phyloP scores from a whole-genome alignment of 257 asterid genomes.

The Linaria vulgaris region DNA sequence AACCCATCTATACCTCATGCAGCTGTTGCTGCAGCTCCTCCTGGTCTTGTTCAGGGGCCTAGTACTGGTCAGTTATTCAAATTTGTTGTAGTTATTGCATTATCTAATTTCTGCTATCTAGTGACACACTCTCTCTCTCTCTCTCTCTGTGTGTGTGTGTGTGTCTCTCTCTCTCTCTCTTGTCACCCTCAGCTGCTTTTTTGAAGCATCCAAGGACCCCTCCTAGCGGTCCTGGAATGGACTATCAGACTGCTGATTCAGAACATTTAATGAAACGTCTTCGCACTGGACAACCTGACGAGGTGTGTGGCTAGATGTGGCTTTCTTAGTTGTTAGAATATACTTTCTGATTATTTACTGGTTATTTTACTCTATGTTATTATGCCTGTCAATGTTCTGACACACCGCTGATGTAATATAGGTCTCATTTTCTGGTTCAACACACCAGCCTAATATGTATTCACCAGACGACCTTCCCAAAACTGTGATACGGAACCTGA shows the following conservation, averaged over 20 bases:
- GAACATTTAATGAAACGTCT: constrained; percentile 88
- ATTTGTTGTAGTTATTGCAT: constrained; percentile 18
- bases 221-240: constrained; percentile 77
- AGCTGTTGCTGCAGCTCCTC: constrained; percentile 59
- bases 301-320: constrained; percentile 54
- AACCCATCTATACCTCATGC: constrained; percentile 52
- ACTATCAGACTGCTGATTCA: constrained; percentile 80
- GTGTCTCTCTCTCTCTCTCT: too few species aligned
- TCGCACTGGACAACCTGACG: constrained; percentile 81
- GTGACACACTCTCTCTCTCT: too few species aligned
- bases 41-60: constrained; percentile 51
- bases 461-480: constrained; percentile 97
- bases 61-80: constrained; percentile 48
- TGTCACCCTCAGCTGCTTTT: constrained; percentile 56
- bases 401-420: constrained; percentile 30
- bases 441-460: constrained; percentile 65
- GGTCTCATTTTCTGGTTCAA: constrained; percentile 87
- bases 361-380: background rate
- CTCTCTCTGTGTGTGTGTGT: too few species aligned
- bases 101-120: background rate
- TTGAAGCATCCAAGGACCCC: constrained; percentile 88
- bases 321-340: constrained; percentile 14
- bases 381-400: constrained; percentile 18
- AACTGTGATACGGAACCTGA: constrained; percentile 75
- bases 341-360: background rate